Conservation (phyloP, 768 basidiomycete species). For the Tricholoma saponaceum region DNA sequence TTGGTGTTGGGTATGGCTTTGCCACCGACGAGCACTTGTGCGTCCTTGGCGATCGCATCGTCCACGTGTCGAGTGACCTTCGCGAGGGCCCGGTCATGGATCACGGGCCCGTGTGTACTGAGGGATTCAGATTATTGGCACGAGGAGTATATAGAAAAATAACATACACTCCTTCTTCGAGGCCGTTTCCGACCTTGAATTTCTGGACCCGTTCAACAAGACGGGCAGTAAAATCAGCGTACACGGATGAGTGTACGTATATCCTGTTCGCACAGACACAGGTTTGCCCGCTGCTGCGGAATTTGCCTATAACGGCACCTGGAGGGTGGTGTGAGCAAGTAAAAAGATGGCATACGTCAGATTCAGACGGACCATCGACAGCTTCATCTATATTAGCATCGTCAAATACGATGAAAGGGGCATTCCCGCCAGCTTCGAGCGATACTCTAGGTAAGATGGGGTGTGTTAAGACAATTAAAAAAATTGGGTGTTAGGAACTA, state of each 20-base stretch:
- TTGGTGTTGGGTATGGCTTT: slow-evolving; percentile 52
- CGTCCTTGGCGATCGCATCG: slow-evolving; percentile 83
- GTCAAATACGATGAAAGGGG: slow-evolving; percentile 95
- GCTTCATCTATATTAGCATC: slow-evolving; percentile 93
- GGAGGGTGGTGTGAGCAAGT: not conserved
- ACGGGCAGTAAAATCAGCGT: slow-evolving; percentile 87
- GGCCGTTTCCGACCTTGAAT: slow-evolving; percentile 87
- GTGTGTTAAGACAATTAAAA: not conserved
- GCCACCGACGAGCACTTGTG: slow-evolving; percentile 88
- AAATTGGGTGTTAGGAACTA: slow-evolving; percentile 13
- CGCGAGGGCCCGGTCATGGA: slow-evolving; percentile 78
- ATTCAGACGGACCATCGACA: slow-evolving; percentile 58
- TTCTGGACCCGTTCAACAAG: slow-evolving; percentile 79
- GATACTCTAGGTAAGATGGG: slow-evolving; percentile 43
- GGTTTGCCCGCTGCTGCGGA: slow-evolving; percentile 78
- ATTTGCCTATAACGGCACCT: slow-evolving; percentile 78
- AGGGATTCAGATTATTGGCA: not conserved
- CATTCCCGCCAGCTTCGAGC: slow-evolving; percentile 90
- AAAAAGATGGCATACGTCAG: not conserved
- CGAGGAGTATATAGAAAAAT: slow-evolving; percentile 2
- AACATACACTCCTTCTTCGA: slow-evolving; percentile 69
- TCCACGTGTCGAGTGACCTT: slow-evolving; percentile 87
- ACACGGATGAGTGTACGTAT: slow-evolving; percentile 87
- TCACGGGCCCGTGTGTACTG: slow-evolving; percentile 93
- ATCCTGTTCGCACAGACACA: slow-evolving; percentile 89